Percentiles rank a stretch among this genome's conserved stretches.
phyloP scores from a whole-genome alignment of 73 alveolate genomes.

The Uronychia setigera region DNA sequence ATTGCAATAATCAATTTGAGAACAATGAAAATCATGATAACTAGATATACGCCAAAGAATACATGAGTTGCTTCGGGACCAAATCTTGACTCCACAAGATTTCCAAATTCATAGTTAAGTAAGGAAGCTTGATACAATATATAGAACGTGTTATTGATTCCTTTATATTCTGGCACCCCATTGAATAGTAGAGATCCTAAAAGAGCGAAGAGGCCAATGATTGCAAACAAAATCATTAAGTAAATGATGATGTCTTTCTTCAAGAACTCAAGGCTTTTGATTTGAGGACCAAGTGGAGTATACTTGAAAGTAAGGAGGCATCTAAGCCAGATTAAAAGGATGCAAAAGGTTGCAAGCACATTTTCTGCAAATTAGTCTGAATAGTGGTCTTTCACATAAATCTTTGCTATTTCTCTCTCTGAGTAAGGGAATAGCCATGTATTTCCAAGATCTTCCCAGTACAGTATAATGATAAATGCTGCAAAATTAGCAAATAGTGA shows the following conservation, averaged over 20 bases:
- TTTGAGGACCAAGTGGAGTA: background rate
- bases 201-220: conserved; percentile 34
- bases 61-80: background rate
- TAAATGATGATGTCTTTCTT: conserved; percentile 14
- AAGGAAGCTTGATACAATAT: conserved; percentile 37
- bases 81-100: background rate
- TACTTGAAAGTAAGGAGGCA: background rate
- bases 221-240: conserved; percentile 27
- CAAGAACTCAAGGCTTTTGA: background rate
- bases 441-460: conserved; percentile 22
- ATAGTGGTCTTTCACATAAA: background rate
- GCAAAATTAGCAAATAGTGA: conserved; percentile 17
- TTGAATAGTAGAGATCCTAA: conserved; percentile 40
- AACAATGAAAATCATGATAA: conserved; percentile 26
- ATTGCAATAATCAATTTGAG: conserved; percentile 29
- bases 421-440: conserved; percentile 7
- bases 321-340: background rate
- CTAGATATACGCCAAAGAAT: conserved; percentile 6
- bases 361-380: background rate
- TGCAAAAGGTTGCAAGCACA: background rate
- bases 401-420: background rate
- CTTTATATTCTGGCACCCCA: conserved; percentile 29
- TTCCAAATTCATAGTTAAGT: background rate
- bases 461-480: conserved; percentile 19
- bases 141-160: conserved; percentile 21